phyloP scores from a whole-genome alignment of 1,284 basidiomycete species.

The Ceratobasidium papillatum region DNA sequence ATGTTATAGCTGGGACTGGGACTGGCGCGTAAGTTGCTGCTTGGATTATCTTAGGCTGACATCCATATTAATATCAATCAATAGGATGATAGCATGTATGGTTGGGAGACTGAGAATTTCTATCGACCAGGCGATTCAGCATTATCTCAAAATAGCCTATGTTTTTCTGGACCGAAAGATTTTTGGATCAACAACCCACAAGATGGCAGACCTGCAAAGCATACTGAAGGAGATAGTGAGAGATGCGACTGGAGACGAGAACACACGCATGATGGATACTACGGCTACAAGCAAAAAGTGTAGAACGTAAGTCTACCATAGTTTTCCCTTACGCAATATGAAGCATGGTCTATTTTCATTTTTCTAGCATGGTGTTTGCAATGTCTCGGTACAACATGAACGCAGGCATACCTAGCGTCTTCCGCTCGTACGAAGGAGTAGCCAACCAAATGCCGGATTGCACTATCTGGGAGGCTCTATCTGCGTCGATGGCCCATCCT shows the following conservation, averaged over 20 bases:
- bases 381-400: conserved; percentile 23
- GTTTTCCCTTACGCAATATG: not conserved
- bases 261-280: not conserved
- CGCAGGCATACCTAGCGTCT: not conserved
- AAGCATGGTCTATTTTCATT: no score
- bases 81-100: not conserved
- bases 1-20: no score
- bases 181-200: not conserved
- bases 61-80: no score
- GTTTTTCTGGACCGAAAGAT: not conserved
- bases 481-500: conserved; percentile 1
- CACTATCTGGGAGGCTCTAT: not conserved
- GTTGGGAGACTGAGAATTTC: not conserved
- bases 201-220: not conserved
- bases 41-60: no score
- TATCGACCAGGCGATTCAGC: not conserved
- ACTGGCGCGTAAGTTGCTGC: no score
- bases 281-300: not conserved
- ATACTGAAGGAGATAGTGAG: not conserved
- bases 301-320: not conserved
- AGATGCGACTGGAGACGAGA: conserved; percentile 1
- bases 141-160: not conserved
- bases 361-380: conserved; percentile 1
- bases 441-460: conserved; percentile 10
- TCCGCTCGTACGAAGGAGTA: conserved; percentile 3